Evolutionary conservation across 805 yeast species (phyloP).

Genomic region (Cyberlindnera samutprakarnensis): DNA sequence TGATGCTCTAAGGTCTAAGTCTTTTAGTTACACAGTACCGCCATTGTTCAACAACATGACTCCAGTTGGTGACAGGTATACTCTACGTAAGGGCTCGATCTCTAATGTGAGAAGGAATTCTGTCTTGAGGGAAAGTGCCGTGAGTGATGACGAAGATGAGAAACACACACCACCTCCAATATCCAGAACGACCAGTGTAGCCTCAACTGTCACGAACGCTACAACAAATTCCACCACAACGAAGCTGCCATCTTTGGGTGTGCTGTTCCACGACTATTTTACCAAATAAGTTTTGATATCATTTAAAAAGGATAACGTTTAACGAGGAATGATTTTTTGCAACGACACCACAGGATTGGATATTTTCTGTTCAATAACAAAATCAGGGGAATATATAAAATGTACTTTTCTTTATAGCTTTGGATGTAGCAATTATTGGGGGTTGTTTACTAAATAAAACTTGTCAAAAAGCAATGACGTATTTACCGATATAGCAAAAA

Average conservation of each 20-base stretch:
- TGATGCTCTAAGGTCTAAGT: constrained; percentile 6
- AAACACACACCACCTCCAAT: too few relatives aligned
- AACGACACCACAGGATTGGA: constrained; percentile 12
- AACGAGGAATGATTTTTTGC: too few relatives aligned
- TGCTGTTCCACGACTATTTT: constrained; percentile 16
- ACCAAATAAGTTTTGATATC: constrained; percentile 5
- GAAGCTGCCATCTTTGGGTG: constrained; percentile 12
- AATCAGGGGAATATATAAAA: too few relatives aligned
- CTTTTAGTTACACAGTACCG: constrained; percentile 9
- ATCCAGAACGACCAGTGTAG: too few relatives aligned
- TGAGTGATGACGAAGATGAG: constrained; percentile 12
- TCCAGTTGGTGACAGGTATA: constrained; percentile 8
- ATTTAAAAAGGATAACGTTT: too few relatives aligned
- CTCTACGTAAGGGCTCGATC: constrained; percentile 6
- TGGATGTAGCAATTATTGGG: too few relatives aligned
- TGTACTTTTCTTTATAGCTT: too few relatives aligned
- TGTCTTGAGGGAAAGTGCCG: constrained; percentile 6
- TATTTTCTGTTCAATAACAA: too few relatives aligned
- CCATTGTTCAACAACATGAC: constrained; percentile 6
- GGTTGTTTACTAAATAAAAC: too few relatives aligned
- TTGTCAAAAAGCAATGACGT: too few relatives aligned
- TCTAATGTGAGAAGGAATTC: constrained; percentile 7
- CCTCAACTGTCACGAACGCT: too few relatives aligned
- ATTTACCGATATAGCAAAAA: too few relatives aligned
- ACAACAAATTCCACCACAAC: constrained; percentile 1